Evolutionary conservation across 2,329 filamentous ascomycete genomes (phyloP).

Genomic region (Arthroderma sp.): DNA sequence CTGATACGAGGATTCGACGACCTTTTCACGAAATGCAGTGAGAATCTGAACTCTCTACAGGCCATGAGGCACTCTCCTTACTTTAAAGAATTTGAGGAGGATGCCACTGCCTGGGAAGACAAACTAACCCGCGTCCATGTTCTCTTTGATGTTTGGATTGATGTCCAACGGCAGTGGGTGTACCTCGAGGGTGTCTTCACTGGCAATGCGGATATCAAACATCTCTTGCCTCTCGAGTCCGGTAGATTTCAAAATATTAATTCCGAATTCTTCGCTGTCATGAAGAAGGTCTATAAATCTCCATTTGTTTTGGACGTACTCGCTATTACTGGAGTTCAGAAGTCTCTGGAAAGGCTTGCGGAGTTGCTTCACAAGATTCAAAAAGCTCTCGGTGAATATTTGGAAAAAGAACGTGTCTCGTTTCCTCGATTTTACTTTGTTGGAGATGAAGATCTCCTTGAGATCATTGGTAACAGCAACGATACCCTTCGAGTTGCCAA

Average conservation of each 20-base stretch:
- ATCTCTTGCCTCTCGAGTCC: conserved; percentile 89
- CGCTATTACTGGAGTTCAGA: conserved; percentile 88
- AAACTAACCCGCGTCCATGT: conserved; percentile 95
- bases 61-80: conserved; percentile 99
- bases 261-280: conserved; percentile 94
- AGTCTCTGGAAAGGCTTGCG: conserved; percentile 87
- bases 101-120: conserved; percentile 93
- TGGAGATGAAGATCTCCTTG: conserved; percentile 90
- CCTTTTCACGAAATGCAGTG: conserved; percentile 93
- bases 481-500: conserved; percentile 93
- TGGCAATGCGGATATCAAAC: conserved; percentile 97
- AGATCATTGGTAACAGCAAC: conserved; percentile 99
- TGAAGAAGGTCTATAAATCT: conserved; percentile 98
- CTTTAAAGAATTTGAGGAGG: conserved; percentile 98
- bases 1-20: conserved; percentile 98
- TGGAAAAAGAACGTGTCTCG: conserved; percentile 92
- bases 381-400: conserved; percentile 93
- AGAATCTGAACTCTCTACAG: conserved; percentile 92
- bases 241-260: conserved; percentile 98
- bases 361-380: conserved; percentile 98
- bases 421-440: conserved; percentile 99
- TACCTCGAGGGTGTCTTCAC: conserved; percentile 98
- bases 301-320: conserved; percentile 92
- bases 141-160: conserved; percentile 98
- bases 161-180: conserved; percentile 99